Evolutionary conservation across 352 stramenopile genomes (phyloP).

Genomic region (Plasmopara muralis): DNA sequence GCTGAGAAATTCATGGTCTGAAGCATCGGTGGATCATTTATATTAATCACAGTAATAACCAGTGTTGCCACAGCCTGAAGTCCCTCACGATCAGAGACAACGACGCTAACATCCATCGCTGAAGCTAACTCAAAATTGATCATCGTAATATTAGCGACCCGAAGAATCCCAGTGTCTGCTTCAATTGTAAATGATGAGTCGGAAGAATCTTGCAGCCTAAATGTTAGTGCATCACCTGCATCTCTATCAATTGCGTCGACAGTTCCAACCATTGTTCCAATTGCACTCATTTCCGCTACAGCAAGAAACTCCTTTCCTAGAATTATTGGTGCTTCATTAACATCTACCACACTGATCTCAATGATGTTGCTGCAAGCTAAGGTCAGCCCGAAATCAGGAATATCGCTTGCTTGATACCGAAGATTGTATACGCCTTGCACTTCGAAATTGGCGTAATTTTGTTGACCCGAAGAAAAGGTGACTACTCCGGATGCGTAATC

Average conservation of each 20-base stretch:
- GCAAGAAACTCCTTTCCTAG: background rate
- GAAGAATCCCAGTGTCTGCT: constrained; percentile 7
- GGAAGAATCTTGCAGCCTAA: constrained; percentile 2
- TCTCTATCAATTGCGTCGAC: constrained; percentile 18
- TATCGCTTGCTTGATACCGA: constrained; percentile 43
- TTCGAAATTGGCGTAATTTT: constrained; percentile 40
- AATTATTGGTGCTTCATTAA: constrained; percentile 43
- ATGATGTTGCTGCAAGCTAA: constrained; percentile 39
- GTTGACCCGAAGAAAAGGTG: constrained; percentile 13
- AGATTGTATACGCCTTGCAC: constrained; percentile 29
- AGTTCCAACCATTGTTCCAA: constrained; percentile 13
- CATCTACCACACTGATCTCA: constrained; percentile 38
- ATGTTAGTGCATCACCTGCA: constrained; percentile 10
- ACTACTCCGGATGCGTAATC: constrained; percentile 32
- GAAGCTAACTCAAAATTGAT: constrained; percentile 18
- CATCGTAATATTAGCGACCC: constrained; percentile 5
- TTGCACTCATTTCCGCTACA: constrained; percentile 27
- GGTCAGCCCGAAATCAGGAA: constrained; percentile 26
- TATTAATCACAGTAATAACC: constrained; percentile 10
- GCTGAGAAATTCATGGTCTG: constrained; percentile 19
- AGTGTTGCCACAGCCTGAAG: constrained; percentile 10
- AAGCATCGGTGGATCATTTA: constrained; percentile 19
- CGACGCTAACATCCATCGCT: constrained; percentile 9
- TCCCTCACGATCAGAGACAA: constrained; percentile 14
- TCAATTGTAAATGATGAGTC: constrained; percentile 13